Percentiles rank a stretch among this genome's conserved stretches.
Evolutionary conservation across 2,329 filamentous ascomycete genomes (phyloP).

Genomic region (Chaetomium sp.): DNA sequence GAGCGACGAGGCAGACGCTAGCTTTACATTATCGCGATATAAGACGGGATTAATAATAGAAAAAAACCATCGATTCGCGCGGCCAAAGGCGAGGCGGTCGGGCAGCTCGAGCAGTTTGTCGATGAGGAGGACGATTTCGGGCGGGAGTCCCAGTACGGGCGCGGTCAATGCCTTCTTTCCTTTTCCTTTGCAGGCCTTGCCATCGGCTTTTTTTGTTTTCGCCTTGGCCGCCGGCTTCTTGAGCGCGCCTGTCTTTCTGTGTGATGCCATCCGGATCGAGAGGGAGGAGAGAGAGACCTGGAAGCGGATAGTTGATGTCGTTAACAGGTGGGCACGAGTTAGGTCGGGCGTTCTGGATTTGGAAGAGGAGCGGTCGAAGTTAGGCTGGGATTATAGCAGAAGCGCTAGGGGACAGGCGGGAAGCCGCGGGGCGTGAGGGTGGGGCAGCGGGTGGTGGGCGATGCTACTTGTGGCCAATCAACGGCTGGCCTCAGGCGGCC

Average conservation of each 20-base stretch:
- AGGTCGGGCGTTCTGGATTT: no score
- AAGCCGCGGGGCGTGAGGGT: constrained; percentile 8
- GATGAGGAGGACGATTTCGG: constrained; percentile 21
- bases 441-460: not conserved
- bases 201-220: constrained; percentile 10
- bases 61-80: constrained; percentile 19
- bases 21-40: constrained; percentile 19
- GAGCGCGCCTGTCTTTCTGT: constrained; percentile 1
- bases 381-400: constrained; percentile 8
- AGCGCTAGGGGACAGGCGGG: not conserved
- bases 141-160: constrained; percentile 17
- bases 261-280: constrained; percentile 6
- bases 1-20: constrained; percentile 10
- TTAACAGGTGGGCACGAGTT: not conserved
- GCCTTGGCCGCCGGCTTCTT: constrained; percentile 11
- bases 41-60: constrained; percentile 20
- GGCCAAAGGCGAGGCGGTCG: constrained; percentile 18
- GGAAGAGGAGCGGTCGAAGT: not conserved
- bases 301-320: constrained; percentile 1
- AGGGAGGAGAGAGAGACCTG: not conserved
- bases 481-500: constrained; percentile 1
- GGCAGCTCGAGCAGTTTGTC: constrained; percentile 14
- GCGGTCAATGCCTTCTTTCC: constrained; percentile 8
- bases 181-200: constrained; percentile 5
- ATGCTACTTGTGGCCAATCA: not conserved